Percentiles rank a stretch among this genome's conserved stretches.
Evolutionary conservation across 257 asterid species (phyloP).

Genomic region (Solanum ahanhuiri): DNA sequence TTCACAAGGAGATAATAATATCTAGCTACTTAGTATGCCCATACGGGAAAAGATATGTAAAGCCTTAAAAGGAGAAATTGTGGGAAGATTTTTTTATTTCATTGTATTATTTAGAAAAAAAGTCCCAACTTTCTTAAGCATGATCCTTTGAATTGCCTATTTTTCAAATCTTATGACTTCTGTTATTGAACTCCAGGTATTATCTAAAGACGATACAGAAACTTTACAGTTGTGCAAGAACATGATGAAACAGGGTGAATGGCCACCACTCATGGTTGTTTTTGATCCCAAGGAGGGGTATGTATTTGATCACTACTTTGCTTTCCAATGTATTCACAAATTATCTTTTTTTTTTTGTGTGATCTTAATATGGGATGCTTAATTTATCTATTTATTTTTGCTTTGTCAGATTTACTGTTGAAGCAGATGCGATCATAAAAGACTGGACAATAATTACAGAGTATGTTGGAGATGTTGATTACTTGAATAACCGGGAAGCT

Average conservation of each 20-base stretch:
- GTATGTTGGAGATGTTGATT: slow-evolving; percentile 92
- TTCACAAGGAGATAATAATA: background rate
- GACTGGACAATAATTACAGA: slow-evolving; percentile 89
- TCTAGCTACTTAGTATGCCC: background rate
- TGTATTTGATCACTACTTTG: background rate
- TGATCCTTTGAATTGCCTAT: background rate
- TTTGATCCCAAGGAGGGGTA: slow-evolving; percentile 84
- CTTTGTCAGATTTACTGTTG: slow-evolving; percentile 73
- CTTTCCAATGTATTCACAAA: background rate
- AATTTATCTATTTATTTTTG: background rate
- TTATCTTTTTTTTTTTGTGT: background rate
- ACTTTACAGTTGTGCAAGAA: slow-evolving; percentile 60
- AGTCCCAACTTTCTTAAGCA: background rate
- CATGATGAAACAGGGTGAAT: slow-evolving; percentile 90
- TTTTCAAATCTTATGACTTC: background rate
- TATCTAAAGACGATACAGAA: slow-evolving; percentile 60
- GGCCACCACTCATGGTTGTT: slow-evolving; percentile 86
- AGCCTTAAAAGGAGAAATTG: background rate
- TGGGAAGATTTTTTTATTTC: background rate
- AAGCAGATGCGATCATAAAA: slow-evolving; percentile 64
- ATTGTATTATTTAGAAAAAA: background rate
- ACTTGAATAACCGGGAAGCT: slow-evolving; percentile 47
- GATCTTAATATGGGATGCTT: background rate
- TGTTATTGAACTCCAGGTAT: slow-evolving; percentile 20
- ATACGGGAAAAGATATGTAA: background rate